A percentile compares a stretch with the other conserved stretches of the same genome.
Conservation (phyloP, 2,329 filamentous ascomycete genomes). For the Microcera coccophila region DNA sequence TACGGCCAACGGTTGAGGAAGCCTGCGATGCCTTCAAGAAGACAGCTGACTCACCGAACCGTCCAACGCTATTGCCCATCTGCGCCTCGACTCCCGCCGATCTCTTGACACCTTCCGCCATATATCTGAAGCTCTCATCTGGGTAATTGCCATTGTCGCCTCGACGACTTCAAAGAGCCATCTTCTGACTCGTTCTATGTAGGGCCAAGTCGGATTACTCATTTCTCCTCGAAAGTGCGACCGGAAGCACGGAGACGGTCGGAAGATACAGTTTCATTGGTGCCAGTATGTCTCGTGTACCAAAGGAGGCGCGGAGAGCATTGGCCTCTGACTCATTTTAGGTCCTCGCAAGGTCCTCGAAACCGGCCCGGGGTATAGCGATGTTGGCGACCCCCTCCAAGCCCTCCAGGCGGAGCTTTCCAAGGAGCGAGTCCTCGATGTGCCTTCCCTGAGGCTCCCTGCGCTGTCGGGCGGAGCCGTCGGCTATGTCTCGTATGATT, state of each 20-base stretch:
- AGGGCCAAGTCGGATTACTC: slow-evolving; percentile 64
- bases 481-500: slow-evolving; percentile 96
- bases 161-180: neutral
- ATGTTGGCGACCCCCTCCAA: slow-evolving; percentile 78
- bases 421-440: slow-evolving; percentile 72
- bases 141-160: slow-evolving; percentile 19
- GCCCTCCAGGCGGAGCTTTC: slow-evolving; percentile 76
- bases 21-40: slow-evolving; percentile 26
- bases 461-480: slow-evolving; percentile 88
- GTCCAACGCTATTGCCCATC: slow-evolving; percentile 72
- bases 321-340: slow-evolving; percentile 12
- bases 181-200: slow-evolving; percentile 17
- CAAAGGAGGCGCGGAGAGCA: neutral
- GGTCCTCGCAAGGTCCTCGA: slow-evolving; percentile 75
- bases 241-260: slow-evolving; percentile 74
- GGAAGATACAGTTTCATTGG: slow-evolving; percentile 95
- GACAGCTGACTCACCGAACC: slow-evolving; percentile 20
- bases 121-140: slow-evolving; percentile 76
- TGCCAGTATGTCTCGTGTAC: slow-evolving; percentile 39
- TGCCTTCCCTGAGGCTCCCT: slow-evolving; percentile 79
- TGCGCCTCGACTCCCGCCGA: slow-evolving; percentile 86
- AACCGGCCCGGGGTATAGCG: slow-evolving; percentile 83
- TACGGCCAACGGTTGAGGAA: slow-evolving; percentile 26
- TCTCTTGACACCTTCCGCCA: slow-evolving; percentile 88
- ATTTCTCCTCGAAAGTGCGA: slow-evolving; percentile 93